These are phyloP conservation scores for Erythrophleum ivorense DNA, from an alignment of 331 rosid genomes.

Conservation along the genomic window DNA sequence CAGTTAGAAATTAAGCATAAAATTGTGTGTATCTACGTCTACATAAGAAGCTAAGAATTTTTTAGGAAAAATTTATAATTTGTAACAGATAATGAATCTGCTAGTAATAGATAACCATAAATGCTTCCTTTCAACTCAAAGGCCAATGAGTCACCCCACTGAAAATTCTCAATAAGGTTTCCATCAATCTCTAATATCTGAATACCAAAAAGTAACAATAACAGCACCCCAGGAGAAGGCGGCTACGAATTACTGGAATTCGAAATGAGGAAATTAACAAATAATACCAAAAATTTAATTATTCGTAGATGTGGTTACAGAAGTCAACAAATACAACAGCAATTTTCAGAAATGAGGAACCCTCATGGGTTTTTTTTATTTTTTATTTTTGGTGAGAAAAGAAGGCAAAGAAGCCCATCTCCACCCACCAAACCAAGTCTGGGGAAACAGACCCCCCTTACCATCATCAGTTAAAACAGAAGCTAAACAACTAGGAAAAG, in stretches of 20 bases:
- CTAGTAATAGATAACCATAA: not conserved
- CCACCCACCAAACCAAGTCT: not conserved
- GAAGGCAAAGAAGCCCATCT: not conserved
- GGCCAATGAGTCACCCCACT: not conserved
- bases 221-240: not conserved
- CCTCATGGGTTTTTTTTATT: not conserved
- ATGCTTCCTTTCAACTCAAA: not conserved
- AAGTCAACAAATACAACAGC: not conserved
- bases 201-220: not conserved
- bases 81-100: constrained; percentile 12
- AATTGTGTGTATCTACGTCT: not conserved
- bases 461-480: too few relatives aligned
- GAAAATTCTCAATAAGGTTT: not conserved
- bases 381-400: not conserved
- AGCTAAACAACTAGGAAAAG: not conserved
- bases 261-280: not conserved
- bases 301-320: not conserved
- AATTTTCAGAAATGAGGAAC: not conserved
- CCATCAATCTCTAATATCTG: not conserved
- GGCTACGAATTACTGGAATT: not conserved
- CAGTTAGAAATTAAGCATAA: constrained; percentile 18
- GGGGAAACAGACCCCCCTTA: too few relatives aligned
- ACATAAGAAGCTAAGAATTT: not conserved
- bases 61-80: constrained; percentile 9
- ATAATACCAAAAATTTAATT: too few relatives aligned